Percentiles rank a stretch among this genome's conserved stretches.
Evolutionary conservation across 371 early-diverging fungal species (phyloP).

Genomic region (Mucor piriformis): DNA sequence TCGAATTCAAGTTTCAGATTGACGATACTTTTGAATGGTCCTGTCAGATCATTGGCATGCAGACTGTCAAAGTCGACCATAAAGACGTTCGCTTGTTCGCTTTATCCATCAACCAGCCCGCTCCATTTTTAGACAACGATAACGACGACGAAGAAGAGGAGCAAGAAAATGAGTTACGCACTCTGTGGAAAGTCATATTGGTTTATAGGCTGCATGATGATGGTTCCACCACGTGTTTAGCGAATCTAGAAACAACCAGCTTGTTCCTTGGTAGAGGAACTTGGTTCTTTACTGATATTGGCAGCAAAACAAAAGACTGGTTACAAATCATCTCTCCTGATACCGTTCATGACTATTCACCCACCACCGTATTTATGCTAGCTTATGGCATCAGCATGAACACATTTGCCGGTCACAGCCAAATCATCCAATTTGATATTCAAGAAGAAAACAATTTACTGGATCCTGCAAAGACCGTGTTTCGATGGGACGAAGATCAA

Average conservation of each 20-base stretch:
- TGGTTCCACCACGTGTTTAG: conserved; percentile 35
- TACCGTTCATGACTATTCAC: conserved; percentile 3
- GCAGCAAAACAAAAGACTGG: conserved; percentile 23
- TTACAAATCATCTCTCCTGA: conserved; percentile 31
- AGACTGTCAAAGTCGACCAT: conserved; percentile 27
- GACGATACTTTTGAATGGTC: conserved; percentile 19
- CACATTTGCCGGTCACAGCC: conserved; percentile 26
- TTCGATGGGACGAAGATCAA: conserved; percentile 10
- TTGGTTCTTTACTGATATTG: conserved; percentile 34
- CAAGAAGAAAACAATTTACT: conserved; percentile 23
- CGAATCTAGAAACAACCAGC: conserved; percentile 25
- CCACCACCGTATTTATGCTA: conserved; percentile 28
- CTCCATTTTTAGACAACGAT: conserved; percentile 8
- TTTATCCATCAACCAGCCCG: conserved; percentile 28
- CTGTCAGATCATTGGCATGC: conserved; percentile 44
- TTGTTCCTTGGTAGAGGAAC: conserved; percentile 36
- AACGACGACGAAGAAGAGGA: conserved; percentile 24
- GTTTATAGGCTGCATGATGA: conserved; percentile 40
- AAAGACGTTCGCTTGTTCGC: conserved; percentile 31
- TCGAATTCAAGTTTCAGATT: conserved; percentile 15
- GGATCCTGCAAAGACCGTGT: conserved; percentile 32
- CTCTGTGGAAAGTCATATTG: conserved; percentile 36
- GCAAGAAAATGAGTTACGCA: too few relatives aligned
- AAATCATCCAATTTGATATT: conserved; percentile 35
- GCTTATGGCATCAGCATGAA: conserved; percentile 31